Conservation (phyloP, 2,329 filamentous ascomycete genomes). For the Botrytis porri region DNA sequence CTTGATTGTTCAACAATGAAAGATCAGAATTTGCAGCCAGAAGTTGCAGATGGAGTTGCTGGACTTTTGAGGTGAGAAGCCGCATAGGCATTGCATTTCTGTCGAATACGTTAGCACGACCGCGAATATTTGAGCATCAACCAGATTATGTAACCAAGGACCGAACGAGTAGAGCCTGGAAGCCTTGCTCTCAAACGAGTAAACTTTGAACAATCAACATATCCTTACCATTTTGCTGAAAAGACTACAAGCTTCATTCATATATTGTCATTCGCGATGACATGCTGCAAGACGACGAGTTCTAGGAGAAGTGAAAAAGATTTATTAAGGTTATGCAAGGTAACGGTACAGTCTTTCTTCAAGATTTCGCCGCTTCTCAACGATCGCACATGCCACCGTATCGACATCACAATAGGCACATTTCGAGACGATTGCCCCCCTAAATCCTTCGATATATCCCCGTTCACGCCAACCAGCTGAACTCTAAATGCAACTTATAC, state of each 20-base stretch:
- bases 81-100: too few relatives aligned
- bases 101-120: not conserved
- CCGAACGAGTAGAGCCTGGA: not conserved
- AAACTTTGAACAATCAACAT: conserved; percentile 4
- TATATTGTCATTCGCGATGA: not conserved
- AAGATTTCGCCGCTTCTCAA: conserved; percentile 1
- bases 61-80: too few relatives aligned
- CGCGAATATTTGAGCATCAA: not conserved
- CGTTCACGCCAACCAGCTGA: not conserved
- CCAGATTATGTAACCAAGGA: not conserved
- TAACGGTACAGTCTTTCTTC: not conserved
- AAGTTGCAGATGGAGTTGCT: too few relatives aligned
- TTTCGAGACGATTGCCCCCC: not conserved
- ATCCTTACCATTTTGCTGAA: not conserved
- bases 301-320: not conserved
- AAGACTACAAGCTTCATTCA: not conserved
- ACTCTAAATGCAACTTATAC: not conserved
- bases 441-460: not conserved
- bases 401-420: conserved; percentile 10
- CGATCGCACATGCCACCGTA: conserved; percentile 8
- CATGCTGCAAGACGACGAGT: not conserved
- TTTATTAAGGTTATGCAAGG: not conserved
- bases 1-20: too few relatives aligned
- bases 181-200: conserved; percentile 4
- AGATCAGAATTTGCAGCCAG: too few relatives aligned